These are phyloP conservation scores for Sarcomyxa edulis DNA, from an alignment of 768 basidiomycete species.

Conservation along the genomic window DNA sequence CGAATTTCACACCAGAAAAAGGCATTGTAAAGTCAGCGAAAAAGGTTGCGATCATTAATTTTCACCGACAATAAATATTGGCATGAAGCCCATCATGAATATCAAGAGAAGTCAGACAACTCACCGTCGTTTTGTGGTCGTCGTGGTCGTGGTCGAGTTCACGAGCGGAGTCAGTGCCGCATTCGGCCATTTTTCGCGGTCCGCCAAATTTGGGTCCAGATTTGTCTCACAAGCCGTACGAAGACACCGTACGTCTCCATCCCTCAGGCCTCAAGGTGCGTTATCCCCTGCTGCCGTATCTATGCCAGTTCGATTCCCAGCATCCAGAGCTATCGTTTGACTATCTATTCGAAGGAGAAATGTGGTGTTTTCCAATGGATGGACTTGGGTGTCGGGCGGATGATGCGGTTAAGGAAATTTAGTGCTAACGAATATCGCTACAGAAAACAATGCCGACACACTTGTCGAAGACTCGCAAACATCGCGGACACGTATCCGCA, in stretches of 20 bases:
- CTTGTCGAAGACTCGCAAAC: conserved; percentile 97
- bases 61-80: conserved; percentile 75
- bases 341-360: background rate
- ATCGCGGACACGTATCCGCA: conserved; percentile 98
- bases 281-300: background rate
- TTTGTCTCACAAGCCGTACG: too few relatives aligned
- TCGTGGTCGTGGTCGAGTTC: conserved; percentile 3
- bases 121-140: too few relatives aligned
- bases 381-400: conserved; percentile 22
- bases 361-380: conserved; percentile 20
- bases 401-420: conserved; percentile 47
- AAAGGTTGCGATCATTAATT: conserved; percentile 43
- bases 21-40: conserved; percentile 33
- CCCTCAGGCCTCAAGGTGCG: too few relatives aligned
- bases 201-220: too few relatives aligned
- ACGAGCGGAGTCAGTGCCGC: conserved; percentile 4
- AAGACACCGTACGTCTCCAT: too few relatives aligned
- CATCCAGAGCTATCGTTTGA: background rate
- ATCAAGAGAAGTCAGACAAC: conserved; percentile 12
- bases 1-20: background rate
- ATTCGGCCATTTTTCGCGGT: too few relatives aligned
- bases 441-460: conserved; percentile 84
- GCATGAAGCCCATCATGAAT: conserved; percentile 45
- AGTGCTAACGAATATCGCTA: conserved; percentile 6
- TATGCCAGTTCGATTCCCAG: background rate